Conservation (phyloP, 768 basidiomycete genomes). For the Amanita polypyramis region DNA sequence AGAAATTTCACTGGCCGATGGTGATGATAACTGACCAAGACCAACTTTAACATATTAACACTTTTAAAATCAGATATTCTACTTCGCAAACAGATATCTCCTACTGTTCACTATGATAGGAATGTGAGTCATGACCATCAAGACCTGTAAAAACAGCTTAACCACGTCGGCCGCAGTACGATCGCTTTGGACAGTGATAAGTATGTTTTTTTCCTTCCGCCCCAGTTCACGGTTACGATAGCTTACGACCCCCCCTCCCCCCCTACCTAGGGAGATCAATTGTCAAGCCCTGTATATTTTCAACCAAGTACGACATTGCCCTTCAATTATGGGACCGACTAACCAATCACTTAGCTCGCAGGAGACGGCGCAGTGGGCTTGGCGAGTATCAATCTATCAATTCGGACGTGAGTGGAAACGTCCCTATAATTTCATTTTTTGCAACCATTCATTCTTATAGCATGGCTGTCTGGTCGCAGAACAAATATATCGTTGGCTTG, state of each 20-base stretch:
- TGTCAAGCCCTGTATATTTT: conserved; percentile 58
- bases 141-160: conserved; percentile 8
- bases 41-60: neutral
- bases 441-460: neutral
- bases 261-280: conserved; percentile 33
- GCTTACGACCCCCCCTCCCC: no score
- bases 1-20: conserved; percentile 58
- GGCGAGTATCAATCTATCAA: conserved; percentile 40
- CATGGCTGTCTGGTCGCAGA: conserved; percentile 25
- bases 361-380: conserved; percentile 39
- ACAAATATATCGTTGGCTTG: conserved; percentile 20
- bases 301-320: conserved; percentile 31
- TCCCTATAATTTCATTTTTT: neutral
- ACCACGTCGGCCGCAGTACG: conserved; percentile 22
- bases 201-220: conserved; percentile 16
- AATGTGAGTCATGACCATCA: conserved; percentile 36
- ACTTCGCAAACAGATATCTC: conserved; percentile 57
- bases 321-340: neutral
- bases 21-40: conserved; percentile 21
- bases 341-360: conserved; percentile 15
- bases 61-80: conserved; percentile 36
- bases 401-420: conserved; percentile 30
- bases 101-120: conserved; percentile 57
- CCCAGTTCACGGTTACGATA: no score
- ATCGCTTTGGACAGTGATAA: conserved; percentile 39